Percentiles rank a stretch among this genome's conserved stretches.
phyloP scores from a whole-genome alignment of 164 flowering plant species.

The Kalanchoe fedtschenkoi region DNA sequence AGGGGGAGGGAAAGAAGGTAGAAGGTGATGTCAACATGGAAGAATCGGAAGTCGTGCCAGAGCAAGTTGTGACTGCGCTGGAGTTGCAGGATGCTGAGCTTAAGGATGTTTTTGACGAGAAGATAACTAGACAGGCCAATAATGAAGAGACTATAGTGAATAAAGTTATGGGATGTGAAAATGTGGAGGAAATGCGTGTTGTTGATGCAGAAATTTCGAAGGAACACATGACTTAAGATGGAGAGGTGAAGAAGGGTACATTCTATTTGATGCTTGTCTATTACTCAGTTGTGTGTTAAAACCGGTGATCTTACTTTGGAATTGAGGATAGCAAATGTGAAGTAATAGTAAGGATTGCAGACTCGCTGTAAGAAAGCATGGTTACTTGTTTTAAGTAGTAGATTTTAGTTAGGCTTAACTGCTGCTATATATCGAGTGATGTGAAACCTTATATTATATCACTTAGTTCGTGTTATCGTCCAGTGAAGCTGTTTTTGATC shows the following conservation, averaged over 20 bases:
- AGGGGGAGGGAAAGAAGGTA: neutral
- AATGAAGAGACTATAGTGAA: neutral
- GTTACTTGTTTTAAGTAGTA: neutral
- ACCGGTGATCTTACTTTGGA: neutral
- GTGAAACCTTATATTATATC: neutral
- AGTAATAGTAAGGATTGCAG: neutral
- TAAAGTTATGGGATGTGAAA: neutral
- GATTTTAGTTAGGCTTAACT: neutral
- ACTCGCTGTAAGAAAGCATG: neutral
- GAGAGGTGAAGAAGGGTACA: neutral
- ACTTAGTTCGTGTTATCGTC: neutral
- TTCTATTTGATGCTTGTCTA: neutral
- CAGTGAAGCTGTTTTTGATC: neutral
- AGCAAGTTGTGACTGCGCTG: neutral
- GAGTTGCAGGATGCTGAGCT: neutral
- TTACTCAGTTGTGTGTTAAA: neutral
- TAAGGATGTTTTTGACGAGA: neutral
- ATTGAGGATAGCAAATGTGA: neutral
- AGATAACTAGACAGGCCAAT: neutral
- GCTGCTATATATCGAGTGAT: neutral
- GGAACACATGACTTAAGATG: neutral
- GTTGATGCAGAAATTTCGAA: neutral
- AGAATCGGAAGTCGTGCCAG: conserved; percentile 5
- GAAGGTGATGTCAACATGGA: conserved; percentile 6
- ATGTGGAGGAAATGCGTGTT: neutral